Percentiles rank a stretch among this genome's conserved stretches.
Conservation (phyloP, 2,329 filamentous ascomycete species). For the Ophiostoma quercus region DNA sequence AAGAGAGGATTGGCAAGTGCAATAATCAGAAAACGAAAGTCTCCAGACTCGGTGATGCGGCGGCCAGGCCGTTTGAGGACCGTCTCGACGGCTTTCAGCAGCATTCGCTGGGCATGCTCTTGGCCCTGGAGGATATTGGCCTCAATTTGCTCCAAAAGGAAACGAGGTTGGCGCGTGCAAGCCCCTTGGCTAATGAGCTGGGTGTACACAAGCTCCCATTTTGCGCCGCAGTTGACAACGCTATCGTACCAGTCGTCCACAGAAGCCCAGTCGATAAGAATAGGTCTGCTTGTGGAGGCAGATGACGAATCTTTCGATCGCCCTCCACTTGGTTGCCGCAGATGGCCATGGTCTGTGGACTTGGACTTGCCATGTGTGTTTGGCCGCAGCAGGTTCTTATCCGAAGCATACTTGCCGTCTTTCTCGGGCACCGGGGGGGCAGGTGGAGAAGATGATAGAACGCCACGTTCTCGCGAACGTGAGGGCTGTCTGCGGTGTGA, state of each 20-base stretch:
- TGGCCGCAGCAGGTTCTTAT: slow-evolving; percentile 81
- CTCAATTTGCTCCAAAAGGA: slow-evolving; percentile 42
- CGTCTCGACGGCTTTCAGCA: slow-evolving; percentile 74
- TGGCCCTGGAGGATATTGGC: slow-evolving; percentile 52
- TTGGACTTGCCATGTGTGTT: slow-evolving; percentile 36
- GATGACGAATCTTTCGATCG: background rate
- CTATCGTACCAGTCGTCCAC: slow-evolving; percentile 69
- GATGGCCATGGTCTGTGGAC: background rate
- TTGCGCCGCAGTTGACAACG: slow-evolving; percentile 60
- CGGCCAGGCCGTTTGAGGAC: slow-evolving; percentile 74
- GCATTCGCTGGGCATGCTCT: slow-evolving; percentile 60
- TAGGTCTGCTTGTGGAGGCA: slow-evolving; percentile 31
- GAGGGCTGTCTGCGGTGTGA: background rate
- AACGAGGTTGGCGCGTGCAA: slow-evolving; percentile 34
- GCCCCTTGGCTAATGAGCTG: slow-evolving; percentile 41
- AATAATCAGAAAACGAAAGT: slow-evolving; percentile 73
- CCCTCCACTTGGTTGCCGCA: background rate
- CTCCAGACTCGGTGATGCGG: slow-evolving; percentile 60
- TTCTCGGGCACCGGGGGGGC: slow-evolving; percentile 50
- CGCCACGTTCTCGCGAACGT: background rate
- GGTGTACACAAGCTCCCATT: slow-evolving; percentile 59
- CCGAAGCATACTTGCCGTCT: slow-evolving; percentile 68
- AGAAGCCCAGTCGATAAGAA: slow-evolving; percentile 69
- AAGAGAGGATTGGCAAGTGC: slow-evolving; percentile 74
- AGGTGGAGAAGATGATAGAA: background rate